These are phyloP conservation scores for Hypoxylon trugodes DNA, from an alignment of 495 filamentous ascomycete species.

Conservation along the genomic window DNA sequence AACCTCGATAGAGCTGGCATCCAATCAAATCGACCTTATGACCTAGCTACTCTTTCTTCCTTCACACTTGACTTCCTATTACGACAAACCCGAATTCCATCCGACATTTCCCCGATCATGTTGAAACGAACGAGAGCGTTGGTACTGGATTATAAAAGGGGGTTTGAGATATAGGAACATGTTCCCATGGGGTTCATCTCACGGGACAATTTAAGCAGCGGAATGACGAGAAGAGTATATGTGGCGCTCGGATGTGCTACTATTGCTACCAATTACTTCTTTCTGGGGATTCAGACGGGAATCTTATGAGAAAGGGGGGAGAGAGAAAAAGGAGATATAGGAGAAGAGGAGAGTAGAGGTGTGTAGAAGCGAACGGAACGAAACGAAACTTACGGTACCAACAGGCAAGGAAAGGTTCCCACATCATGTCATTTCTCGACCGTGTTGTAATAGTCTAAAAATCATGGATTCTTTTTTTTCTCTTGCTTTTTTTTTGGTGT, in stretches of 20 bases:
- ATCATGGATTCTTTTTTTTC: constrained; percentile 37
- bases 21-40: constrained; percentile 7
- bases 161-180: constrained; percentile 8
- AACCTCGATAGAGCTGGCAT: constrained; percentile 23
- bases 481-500: background rate
- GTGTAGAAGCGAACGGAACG: background rate
- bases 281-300: constrained; percentile 10
- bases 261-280: no score
- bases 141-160: constrained; percentile 27
- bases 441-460: constrained; percentile 40
- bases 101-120: background rate
- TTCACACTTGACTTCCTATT: constrained; percentile 3
- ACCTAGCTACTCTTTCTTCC: background rate
- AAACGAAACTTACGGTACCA: background rate
- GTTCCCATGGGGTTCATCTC: no score
- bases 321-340: constrained; percentile 6
- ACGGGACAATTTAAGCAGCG: no score
- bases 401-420: constrained; percentile 25
- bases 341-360: background rate
- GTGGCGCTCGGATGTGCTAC: background rate
- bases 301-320: background rate
- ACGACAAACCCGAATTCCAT: constrained; percentile 7
- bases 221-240: no score
- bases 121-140: constrained; percentile 5
- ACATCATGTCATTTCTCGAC: constrained; percentile 40